Evolutionary conservation across 345 rosid species (phyloP).

Genomic region (Ailanthus altissimus): DNA sequence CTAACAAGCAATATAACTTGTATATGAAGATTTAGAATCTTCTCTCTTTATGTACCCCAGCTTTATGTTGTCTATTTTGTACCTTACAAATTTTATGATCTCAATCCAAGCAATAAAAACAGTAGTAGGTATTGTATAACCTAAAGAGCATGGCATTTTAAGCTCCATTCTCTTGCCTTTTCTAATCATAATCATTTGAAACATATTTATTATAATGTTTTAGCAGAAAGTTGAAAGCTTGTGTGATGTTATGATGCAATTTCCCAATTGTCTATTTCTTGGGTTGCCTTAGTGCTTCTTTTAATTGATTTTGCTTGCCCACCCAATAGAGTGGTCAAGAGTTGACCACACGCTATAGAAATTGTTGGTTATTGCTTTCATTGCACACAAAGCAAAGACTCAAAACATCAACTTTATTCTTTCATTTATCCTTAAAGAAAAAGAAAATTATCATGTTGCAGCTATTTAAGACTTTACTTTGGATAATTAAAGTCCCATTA

Average conservation of each 20-base stretch:
- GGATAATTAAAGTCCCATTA: conserved; percentile 15
- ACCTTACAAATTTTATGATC: not conserved
- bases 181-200: conserved; percentile 7
- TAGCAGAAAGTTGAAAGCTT: not conserved
- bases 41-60: not conserved
- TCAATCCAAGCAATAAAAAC: not conserved
- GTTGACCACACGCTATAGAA: conserved; percentile 8
- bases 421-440: conserved; percentile 1
- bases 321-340: conserved; percentile 3
- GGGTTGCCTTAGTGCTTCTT: conserved; percentile 7
- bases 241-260: not conserved
- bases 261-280: conserved; percentile 10
- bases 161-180: conserved; percentile 4
- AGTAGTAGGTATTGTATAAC: not conserved
- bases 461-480: too few relatives aligned
- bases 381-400: conserved; percentile 30
- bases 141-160: not conserved
- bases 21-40: not conserved
- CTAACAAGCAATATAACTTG: not conserved
- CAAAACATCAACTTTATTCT: conserved; percentile 5
- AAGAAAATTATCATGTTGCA: too few relatives aligned
- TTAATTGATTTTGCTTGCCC: conserved; percentile 4
- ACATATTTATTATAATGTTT: not conserved
- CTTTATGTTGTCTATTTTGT: not conserved
- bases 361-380: conserved; percentile 25